A percentile compares a stretch with the other conserved stretches of the same genome.
Evolutionary conservation across 2,329 filamentous ascomycete species (phyloP).

Genomic region (Calycina marina): DNA sequence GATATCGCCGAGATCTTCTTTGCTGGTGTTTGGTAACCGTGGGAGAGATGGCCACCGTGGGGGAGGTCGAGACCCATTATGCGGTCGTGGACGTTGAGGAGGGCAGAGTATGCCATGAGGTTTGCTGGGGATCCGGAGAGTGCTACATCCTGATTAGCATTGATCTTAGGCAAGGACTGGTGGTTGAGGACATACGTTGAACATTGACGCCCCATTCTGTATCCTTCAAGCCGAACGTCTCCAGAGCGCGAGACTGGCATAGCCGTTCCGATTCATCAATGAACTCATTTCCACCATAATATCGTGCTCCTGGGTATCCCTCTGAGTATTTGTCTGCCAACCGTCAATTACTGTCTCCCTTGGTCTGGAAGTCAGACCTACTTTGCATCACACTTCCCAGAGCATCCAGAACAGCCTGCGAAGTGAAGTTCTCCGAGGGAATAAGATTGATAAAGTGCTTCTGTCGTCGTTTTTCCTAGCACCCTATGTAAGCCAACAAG

Average conservation of each 20-base stretch:
- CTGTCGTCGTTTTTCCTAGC: conserved; percentile 82
- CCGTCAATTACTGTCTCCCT: conserved; percentile 26
- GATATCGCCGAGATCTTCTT: conserved; percentile 97
- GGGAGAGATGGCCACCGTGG: conserved; percentile 88
- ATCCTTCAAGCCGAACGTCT: conserved; percentile 70
- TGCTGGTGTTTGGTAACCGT: conserved; percentile 91
- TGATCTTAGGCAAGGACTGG: too few relatives aligned
- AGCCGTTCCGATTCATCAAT: conserved; percentile 83
- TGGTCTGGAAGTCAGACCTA: conserved; percentile 28
- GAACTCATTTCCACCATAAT: conserved; percentile 94
- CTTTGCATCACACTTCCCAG: conserved; percentile 92
- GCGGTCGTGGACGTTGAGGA: conserved; percentile 84
- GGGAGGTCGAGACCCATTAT: conserved; percentile 95
- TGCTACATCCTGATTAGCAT: conserved; percentile 16
- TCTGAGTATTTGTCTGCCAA: conserved; percentile 86
- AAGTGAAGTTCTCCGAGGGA: conserved; percentile 91
- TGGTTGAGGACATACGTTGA: conserved; percentile 43
- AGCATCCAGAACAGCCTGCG: conserved; percentile 80
- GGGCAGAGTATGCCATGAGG: conserved; percentile 76
- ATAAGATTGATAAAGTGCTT: conserved; percentile 98
- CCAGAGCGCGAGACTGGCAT: conserved; percentile 79
- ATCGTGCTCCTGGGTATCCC: conserved; percentile 88
- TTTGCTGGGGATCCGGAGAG: conserved; percentile 49
- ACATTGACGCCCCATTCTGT: conserved; percentile 96
- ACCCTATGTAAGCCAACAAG: conserved; percentile 1